phyloP scores from a whole-genome alignment of 2,329 filamentous ascomycete genomes.

The Knoxdaviesia proteae region DNA sequence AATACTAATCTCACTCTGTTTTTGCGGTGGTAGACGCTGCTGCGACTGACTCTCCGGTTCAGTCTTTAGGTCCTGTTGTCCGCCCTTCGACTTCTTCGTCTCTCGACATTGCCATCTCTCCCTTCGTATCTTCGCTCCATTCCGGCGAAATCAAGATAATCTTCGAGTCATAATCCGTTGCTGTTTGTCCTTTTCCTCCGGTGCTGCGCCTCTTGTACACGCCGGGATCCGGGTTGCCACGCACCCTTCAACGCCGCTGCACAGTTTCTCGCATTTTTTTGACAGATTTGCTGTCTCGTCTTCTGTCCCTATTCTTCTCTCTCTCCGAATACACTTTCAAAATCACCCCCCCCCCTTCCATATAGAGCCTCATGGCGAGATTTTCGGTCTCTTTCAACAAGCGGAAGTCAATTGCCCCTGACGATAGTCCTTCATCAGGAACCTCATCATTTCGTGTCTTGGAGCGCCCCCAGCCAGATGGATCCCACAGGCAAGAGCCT shows the following conservation, averaged over 20 bases:
- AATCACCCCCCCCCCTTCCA: conserved; percentile 4
- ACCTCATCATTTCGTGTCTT: conserved; percentile 37
- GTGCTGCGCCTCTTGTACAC: neutral
- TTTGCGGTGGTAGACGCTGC: too few relatives aligned
- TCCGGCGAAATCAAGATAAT: neutral
- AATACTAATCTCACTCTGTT: too few relatives aligned
- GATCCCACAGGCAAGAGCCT: neutral
- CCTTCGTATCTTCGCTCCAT: neutral
- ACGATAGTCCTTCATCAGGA: conserved; percentile 26
- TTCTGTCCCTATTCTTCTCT: conserved; percentile 1
- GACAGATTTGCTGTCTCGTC: neutral
- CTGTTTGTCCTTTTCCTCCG: neutral
- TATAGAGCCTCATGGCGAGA: conserved; percentile 32
- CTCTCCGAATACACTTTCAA: conserved; percentile 5
- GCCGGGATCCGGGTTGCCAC: neutral
- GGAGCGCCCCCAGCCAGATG: conserved; percentile 25
- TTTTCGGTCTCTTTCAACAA: conserved; percentile 36
- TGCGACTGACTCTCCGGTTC: too few relatives aligned
- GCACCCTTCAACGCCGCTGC: neutral
- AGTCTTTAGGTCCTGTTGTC: too few relatives aligned
- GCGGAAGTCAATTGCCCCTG: conserved; percentile 38
- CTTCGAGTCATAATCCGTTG: neutral
- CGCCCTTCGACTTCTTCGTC: too few relatives aligned
- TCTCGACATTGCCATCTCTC: neutral
- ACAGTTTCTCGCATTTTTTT: neutral